Evolutionary conservation across 352 stramenopile species (phyloP).

Genomic region (Pythium coloratum): DNA sequence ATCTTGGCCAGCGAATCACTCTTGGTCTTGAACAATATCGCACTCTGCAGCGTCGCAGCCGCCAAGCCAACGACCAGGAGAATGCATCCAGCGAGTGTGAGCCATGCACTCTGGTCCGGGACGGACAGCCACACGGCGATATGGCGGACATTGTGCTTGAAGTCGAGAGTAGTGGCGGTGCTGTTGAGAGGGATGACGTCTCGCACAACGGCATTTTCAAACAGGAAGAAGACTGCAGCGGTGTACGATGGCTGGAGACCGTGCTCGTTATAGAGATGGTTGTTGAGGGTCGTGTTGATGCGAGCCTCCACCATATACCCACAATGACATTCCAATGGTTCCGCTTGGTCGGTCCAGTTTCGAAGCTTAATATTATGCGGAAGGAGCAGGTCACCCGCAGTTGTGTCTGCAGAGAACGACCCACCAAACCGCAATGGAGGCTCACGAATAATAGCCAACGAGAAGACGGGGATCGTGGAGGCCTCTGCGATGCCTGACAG

Average conservation of each 20-base stretch:
- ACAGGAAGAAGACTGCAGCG: slow-evolving; percentile 3
- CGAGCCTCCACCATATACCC: background rate
- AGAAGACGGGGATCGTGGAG: background rate
- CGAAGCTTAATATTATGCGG: background rate
- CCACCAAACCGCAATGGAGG: background rate
- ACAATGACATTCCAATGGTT: background rate
- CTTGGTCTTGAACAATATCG: background rate
- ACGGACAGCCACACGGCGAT: slow-evolving; percentile 4
- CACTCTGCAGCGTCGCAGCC: background rate
- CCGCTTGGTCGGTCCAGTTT: background rate
- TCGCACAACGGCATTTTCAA: slow-evolving; percentile 1
- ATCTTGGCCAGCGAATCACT: slow-evolving; percentile 1
- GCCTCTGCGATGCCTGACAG: background rate
- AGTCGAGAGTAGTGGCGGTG: slow-evolving; percentile 1
- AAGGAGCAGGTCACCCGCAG: background rate
- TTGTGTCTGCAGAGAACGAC: background rate
- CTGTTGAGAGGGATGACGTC: background rate
- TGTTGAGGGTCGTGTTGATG: background rate
- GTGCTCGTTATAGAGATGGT: slow-evolving; percentile 2
- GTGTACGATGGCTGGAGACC: slow-evolving; percentile 1
- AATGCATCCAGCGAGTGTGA: no score
- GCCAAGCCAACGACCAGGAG: background rate
- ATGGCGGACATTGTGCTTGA: background rate
- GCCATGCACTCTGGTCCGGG: no score
- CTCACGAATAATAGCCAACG: background rate